Conservation (phyloP, 2,329 filamentous ascomycete species). For the Hortaea sp. region DNA sequence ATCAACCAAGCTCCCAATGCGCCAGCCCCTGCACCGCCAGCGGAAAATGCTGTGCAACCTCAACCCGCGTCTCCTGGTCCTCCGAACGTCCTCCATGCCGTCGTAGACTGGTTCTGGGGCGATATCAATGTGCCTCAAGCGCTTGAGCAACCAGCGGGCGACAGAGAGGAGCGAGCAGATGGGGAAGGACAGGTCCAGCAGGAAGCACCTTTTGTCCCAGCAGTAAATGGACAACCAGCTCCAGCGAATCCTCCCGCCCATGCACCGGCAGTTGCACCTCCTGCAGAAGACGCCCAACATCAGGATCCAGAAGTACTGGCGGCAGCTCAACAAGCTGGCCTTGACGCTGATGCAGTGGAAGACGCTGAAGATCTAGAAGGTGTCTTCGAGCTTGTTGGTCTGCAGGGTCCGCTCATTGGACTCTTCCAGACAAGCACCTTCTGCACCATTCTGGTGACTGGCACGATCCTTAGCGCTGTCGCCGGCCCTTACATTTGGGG, state of each 20-base stretch:
- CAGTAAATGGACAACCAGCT: constrained; percentile 29
- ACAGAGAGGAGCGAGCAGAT: constrained; percentile 51
- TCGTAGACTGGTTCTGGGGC: constrained; percentile 40
- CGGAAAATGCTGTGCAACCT: not conserved
- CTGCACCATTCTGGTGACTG: constrained; percentile 77
- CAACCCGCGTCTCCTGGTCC: not conserved
- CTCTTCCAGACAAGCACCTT: constrained; percentile 93
- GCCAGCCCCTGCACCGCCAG: not conserved
- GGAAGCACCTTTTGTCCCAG: constrained; percentile 50
- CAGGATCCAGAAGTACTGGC: constrained; percentile 48
- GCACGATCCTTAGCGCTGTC: constrained; percentile 75
- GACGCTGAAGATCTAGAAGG: constrained; percentile 91
- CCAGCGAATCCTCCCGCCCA: constrained; percentile 3
- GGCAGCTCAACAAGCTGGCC: constrained; percentile 54
- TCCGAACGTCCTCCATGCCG: constrained; percentile 13
- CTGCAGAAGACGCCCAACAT: constrained; percentile 3
- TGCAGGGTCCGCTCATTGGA: constrained; percentile 84
- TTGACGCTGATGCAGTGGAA: constrained; percentile 66
- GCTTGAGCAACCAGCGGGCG: constrained; percentile 25
- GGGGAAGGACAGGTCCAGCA: constrained; percentile 46
- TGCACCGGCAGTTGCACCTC: not conserved
- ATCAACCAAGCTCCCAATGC: not conserved
- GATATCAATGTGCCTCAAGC: constrained; percentile 25
- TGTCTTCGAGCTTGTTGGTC: constrained; percentile 88
- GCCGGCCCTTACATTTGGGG: constrained; percentile 90